Base-by-base conservation (phyloP, 768 basidiomycete genomes). In the Tremella mesenterica region DNA sequence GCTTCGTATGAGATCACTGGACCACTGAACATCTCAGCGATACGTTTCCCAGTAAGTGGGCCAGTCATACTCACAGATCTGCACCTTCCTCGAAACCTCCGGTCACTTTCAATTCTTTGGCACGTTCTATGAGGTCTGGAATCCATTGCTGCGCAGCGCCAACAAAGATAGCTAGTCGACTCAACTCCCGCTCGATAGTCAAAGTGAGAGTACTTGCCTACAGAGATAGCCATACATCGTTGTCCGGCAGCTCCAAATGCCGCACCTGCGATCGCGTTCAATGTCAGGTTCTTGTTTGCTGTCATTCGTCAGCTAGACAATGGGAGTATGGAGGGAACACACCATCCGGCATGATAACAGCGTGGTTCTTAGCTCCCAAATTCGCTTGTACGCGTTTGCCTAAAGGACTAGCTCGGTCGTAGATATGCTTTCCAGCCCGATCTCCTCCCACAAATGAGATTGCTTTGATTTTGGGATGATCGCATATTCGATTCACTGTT, bases 211-310 rank as follows among this genome's bases (percentile, higher is more conserved):
- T 4, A 46, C 83, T 65, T 58, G 85, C 88, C 86, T 28, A 92
- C 89, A 12, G 90, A 93, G 38, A 93, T 76, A 12, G 90, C 92
- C 92, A 95, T 96, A 76, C 92, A 97, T 53, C 95, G 81, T 72
- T 97, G 93, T 12, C 93, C 93, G 27, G 93, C 93, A 59, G 93
- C 93, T 33, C 92, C 92, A 60, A 95, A 96, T 4, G 90, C 92
- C 36, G 92, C 91, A 13, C 92, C 92, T 47, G 89, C 77, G 48
- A 96, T 83, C 0, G 91, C 89, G 74, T 96, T 96, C 31, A 97
- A 75, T 10, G 90, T 83, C 25, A 88, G 78, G 62, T 95, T 92
- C 73, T 85, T 88, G 76, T 93, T 97, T 20, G 91, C 91, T 74
- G 31, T 25, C n/a, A n/a, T n/a, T 10, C 12, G 59, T 72, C 54